Evolutionary conservation across 202 grass and related monocot species (phyloP).

Genomic region (Panicum virgatum): DNA sequence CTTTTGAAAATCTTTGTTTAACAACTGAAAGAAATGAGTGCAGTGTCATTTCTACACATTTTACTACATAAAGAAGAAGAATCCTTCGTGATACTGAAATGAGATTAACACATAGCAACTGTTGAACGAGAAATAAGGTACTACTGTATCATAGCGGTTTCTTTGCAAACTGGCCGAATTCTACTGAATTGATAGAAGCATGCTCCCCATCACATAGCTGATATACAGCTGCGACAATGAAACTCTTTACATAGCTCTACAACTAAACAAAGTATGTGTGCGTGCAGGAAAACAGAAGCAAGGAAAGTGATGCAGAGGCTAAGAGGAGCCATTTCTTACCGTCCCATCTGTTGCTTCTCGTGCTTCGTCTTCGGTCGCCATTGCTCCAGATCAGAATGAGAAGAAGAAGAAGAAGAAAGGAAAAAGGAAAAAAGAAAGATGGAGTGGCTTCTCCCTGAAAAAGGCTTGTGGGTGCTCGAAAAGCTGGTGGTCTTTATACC

Average conservation of each 20-base stretch:
- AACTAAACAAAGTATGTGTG: slow-evolving; percentile 26
- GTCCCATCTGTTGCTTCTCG: slow-evolving; percentile 41
- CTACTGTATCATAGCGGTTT: background rate
- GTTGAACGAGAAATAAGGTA: background rate
- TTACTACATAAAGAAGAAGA: slow-evolving; percentile 38
- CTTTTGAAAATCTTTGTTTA: slow-evolving; percentile 32
- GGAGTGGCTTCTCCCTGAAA: slow-evolving; percentile 35
- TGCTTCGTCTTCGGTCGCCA: slow-evolving; percentile 44
- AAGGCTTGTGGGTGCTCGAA: slow-evolving; percentile 42
- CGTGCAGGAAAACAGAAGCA: slow-evolving; percentile 40
- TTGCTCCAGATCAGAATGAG: slow-evolving; percentile 53
- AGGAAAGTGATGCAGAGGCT: slow-evolving; percentile 32
- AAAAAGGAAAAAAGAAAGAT: slow-evolving; percentile 18
- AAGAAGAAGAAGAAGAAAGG: slow-evolving; percentile 2
- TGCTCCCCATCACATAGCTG: slow-evolving; percentile 9
- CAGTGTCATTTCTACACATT: slow-evolving; percentile 1
- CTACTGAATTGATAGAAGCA: background rate
- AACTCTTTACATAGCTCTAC: slow-evolving; percentile 9
- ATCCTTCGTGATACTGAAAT: background rate
- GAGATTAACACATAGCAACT: background rate
- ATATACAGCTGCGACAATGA: slow-evolving; percentile 6
- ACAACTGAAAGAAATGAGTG: slow-evolving; percentile 11
- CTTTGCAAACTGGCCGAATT: background rate
- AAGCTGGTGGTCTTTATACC: slow-evolving; percentile 62
- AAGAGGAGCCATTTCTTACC: slow-evolving; percentile 42